Evolutionary conservation across 148 eudicot species (phyloP), one percentile per base, ranked within the genome.

Genomic region (Tetragonia tetragonoides): DNA sequence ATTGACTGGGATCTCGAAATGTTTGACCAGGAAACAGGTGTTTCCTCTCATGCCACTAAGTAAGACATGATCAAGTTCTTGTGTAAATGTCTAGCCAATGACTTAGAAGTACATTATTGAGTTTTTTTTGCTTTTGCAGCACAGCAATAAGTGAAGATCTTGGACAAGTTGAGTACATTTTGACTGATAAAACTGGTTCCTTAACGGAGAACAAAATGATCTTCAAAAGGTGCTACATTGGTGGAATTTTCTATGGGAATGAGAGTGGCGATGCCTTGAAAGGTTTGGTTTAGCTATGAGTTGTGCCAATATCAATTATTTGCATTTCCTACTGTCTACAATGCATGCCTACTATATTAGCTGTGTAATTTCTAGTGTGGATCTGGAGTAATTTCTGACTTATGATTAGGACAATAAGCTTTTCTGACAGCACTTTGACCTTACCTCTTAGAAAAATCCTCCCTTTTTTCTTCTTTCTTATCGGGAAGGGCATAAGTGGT

Each of bases 131-230:
- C 80, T 84, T 76, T 85, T 92, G 84, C 99, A 95, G 99, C 89
- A 93, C 97, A 90, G 97, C 99, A 82, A 95, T 95, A 64, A 95
- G 99, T 81, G 99, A 95, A 89, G 99, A 95, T 87, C 81, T 95
- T 87, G 99, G 99, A 61, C 99, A 95, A 87, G 99, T 95, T 54
- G 99, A 95, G 84, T 93, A 95, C 83, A 95, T 95, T 67, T 71
- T 95, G 92, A 95, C 99, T 6, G 99, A 95, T 88, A 95, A 95
- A 85, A 95, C 99, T 40, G 99, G 99, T 67, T 93, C 99, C 56
- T 89, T 95, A 54, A 95, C 97, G 34, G 99, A 95, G 85, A 95
- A 95, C 81, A 89, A 87, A 80, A 95, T 95, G 99, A 84, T 93
- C 76, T 95, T 95, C 80, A 93, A 88, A 80, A 89, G 93, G 80